Evolutionary conservation across 495 filamentous ascomycete species (phyloP).

Genomic region (Neurospora terricola): DNA sequence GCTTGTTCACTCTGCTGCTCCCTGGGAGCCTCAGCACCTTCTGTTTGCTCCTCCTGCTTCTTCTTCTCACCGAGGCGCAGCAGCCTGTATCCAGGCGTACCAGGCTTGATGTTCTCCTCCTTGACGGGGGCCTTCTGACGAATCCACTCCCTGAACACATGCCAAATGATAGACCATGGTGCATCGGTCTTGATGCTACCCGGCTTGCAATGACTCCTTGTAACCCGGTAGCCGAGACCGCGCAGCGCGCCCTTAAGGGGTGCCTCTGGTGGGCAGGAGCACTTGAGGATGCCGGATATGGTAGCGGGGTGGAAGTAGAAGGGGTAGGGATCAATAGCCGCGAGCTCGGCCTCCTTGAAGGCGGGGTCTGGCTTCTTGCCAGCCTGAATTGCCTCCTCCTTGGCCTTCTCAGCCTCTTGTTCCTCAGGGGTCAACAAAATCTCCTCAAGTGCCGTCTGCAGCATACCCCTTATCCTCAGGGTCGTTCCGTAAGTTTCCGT

Average conservation of each 20-base stretch:
- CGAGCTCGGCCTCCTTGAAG: conserved; percentile 40
- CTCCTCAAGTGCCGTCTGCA: conserved; percentile 78
- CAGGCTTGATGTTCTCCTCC: conserved; percentile 52
- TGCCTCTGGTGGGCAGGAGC: conserved; percentile 59
- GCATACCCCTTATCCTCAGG: conserved; percentile 79
- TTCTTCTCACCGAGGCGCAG: conserved; percentile 25
- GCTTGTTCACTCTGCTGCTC: conserved; percentile 6
- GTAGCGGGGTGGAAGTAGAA: conserved; percentile 76
- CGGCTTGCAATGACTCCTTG: conserved; percentile 74
- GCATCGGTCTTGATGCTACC: conserved; percentile 90
- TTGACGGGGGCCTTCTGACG: conserved; percentile 67
- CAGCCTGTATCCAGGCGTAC: conserved; percentile 60
- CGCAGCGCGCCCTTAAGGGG: conserved; percentile 70
- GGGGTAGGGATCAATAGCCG: conserved; percentile 56
- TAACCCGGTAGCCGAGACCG: conserved; percentile 68
- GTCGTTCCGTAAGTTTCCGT: conserved; percentile 64
- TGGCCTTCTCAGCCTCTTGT: background rate
- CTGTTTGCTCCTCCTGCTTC: conserved; percentile 5
- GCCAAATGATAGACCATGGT: conserved; percentile 80
- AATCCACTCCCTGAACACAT: conserved; percentile 87
- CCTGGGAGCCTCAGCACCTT: conserved; percentile 16
- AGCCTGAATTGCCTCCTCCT: conserved; percentile 5
- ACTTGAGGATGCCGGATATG: conserved; percentile 65
- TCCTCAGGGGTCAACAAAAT: conserved; percentile 27
- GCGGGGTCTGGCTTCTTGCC: conserved; percentile 17